Base-by-base conservation (phyloP, 2,329 filamentous ascomycete genomes). In the Ophiobolus disseminans region DNA sequence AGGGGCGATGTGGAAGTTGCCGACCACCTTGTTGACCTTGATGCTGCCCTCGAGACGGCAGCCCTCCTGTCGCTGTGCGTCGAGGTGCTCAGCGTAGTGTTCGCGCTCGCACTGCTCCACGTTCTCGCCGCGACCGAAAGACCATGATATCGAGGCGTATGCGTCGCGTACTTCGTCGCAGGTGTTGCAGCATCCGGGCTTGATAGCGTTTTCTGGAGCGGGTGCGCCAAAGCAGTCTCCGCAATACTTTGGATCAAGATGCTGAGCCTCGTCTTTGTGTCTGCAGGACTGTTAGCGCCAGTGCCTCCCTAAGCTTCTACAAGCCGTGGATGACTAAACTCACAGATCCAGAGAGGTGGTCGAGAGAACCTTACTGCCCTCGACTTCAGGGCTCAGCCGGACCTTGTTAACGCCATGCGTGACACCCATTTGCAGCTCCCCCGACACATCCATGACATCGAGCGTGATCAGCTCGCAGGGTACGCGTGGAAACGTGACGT, bases 401-500 rank as follows among this genome's bases (percentile, higher is more conserved):
- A 97, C 89, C 78, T 97, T 97, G 76, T 86, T 90, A 55, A 99
- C 85, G 36, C 94, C 94, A 69, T 97, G 91, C 73, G 91, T 87
- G 49, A 99, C 89, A 42, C 93, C 94, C 63, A 92, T 90, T 74
- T 99, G 94, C 69, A 97, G 89, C 75, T 99, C 94, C 56, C 94
- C 94, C 17, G 91, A 96, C 20, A 97, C 93, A 76, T 99, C 94
- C 94, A 99, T 99, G 47, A 99, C 93, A 73, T 99, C 94, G 64
- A 99, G 86, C 10, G 94, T 97, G 59, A 97, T 81, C 41, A 99
- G 85, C 75, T 97, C 93, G 78, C 94, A 99, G 8, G 94, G 94
- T 61, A 99, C 84, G 55, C 87, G 86, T 8, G 94, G 94, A 73
- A 99, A 99, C 37, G 91, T 94, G 51, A 99, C 87, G 78, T 99